Evolutionary conservation across 2,329 filamentous ascomycete species (phyloP).

Genomic region (Chrysoporthe cubensis): DNA sequence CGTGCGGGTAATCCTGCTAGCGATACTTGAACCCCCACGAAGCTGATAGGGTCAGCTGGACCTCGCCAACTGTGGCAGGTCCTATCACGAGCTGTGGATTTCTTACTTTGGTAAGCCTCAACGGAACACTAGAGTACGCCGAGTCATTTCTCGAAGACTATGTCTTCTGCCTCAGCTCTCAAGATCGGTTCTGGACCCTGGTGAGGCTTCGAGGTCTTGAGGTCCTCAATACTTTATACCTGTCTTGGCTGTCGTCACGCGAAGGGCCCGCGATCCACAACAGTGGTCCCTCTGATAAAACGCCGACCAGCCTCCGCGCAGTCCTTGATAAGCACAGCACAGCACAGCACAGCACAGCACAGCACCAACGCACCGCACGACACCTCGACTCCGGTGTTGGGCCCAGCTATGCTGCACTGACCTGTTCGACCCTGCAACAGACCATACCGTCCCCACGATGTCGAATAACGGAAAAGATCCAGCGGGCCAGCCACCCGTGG

Average conservation of each 20-base stretch:
- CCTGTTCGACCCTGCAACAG: constrained; percentile 4
- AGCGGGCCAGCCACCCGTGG: constrained; percentile 39
- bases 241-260: constrained; percentile 10
- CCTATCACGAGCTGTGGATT: constrained; percentile 12
- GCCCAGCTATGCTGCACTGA: constrained; percentile 11
- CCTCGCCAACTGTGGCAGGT: constrained; percentile 18
- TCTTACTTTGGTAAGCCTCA: background rate
- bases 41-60: constrained; percentile 16
- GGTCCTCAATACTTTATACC: background rate
- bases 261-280: constrained; percentile 9
- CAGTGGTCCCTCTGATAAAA: constrained; percentile 1
- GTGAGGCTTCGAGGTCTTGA: background rate
- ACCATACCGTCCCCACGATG: constrained; percentile 30
- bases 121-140: background rate
- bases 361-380: constrained; percentile 9
- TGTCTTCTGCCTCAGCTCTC: background rate
- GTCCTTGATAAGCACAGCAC: constrained; percentile 9
- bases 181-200: background rate
- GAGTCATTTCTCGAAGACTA: constrained; percentile 5
- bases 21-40: constrained; percentile 1
- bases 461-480: constrained; percentile 35
- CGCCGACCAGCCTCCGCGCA: constrained; percentile 3
- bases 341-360: constrained; percentile 2
- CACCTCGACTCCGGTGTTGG: constrained; percentile 17
- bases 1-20: background rate